phyloP scores from a whole-genome alignment of 116 monocot genomes.

The Papilionanthe hybrid region DNA sequence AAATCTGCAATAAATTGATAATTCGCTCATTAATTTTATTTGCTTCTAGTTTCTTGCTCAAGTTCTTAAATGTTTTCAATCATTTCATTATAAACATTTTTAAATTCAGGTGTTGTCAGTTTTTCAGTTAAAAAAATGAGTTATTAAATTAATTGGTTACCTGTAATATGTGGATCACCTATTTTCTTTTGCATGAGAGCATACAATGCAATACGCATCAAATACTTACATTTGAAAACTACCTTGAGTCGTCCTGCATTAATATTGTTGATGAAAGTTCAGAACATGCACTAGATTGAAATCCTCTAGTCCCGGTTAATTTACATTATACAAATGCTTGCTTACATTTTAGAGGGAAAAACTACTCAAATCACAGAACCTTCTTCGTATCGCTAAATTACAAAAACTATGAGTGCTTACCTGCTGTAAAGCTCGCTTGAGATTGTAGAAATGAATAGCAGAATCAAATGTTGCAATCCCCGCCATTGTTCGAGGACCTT shows the following conservation, averaged over 20 bases:
- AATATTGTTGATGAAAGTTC: background rate
- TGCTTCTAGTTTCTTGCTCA: no score
- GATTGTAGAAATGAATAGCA: constrained; percentile 95
- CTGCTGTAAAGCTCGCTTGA: constrained; percentile 84
- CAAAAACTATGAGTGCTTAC: constrained; percentile 13
- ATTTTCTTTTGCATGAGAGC: background rate
- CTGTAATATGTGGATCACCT: background rate
- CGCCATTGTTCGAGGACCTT: constrained; percentile 85
- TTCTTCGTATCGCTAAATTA: background rate
- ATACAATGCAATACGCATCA: background rate
- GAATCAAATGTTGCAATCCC: constrained; percentile 97
- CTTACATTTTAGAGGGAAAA: background rate
- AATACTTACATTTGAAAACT: background rate
- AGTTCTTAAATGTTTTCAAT: no score
- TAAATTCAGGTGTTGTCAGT: no score
- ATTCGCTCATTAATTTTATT: no score
- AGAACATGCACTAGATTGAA: background rate
- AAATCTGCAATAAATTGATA: background rate
- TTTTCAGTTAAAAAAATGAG: no score
- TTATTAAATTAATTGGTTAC: background rate
- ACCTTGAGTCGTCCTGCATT: background rate
- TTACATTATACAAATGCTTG: background rate
- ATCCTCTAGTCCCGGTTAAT: background rate
- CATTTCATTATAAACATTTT: no score
- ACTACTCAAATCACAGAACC: background rate